Evolutionary conservation across 352 stramenopile genomes (phyloP).

Genomic region (Phytophthora tentaculata): DNA sequence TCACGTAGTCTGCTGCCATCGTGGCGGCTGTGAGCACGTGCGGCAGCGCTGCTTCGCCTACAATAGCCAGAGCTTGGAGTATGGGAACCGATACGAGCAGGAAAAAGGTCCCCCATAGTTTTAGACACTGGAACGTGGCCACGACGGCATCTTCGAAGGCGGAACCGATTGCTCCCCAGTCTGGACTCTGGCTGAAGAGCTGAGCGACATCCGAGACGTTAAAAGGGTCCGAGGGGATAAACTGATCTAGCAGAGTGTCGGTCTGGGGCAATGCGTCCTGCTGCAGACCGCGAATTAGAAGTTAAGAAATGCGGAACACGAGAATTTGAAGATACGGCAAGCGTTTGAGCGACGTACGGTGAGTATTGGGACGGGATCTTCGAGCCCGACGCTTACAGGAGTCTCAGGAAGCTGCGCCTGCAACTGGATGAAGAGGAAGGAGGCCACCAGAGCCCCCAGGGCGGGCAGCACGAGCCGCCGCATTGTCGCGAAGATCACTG

Average conservation of each 20-base stretch:
- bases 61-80: constrained; percentile 38
- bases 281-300: not conserved
- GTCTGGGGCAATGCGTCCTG: constrained; percentile 25
- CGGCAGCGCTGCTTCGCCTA: constrained; percentile 69
- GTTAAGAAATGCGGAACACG: not conserved
- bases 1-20: constrained; percentile 49
- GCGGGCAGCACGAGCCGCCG: constrained; percentile 17
- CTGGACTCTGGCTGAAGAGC: constrained; percentile 52
- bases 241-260: constrained; percentile 20
- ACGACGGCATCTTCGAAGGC: constrained; percentile 61
- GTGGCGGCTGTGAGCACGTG: constrained; percentile 57
- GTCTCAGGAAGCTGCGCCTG: constrained; percentile 1
- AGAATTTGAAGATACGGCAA: not conserved
- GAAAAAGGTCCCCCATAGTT: constrained; percentile 66
- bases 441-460: constrained; percentile 12
- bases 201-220: constrained; percentile 44
- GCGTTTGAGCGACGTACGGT: constrained; percentile 10
- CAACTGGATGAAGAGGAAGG: constrained; percentile 22
- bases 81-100: constrained; percentile 55
- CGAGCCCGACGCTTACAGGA: not conserved
- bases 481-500: constrained; percentile 15
- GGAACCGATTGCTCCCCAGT: constrained; percentile 69
- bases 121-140: constrained; percentile 65
- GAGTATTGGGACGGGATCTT: constrained; percentile 21
- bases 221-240: constrained; percentile 24